Conservation (phyloP, 2,329 filamentous ascomycete genomes). For the Elsinoe batatas region DNA sequence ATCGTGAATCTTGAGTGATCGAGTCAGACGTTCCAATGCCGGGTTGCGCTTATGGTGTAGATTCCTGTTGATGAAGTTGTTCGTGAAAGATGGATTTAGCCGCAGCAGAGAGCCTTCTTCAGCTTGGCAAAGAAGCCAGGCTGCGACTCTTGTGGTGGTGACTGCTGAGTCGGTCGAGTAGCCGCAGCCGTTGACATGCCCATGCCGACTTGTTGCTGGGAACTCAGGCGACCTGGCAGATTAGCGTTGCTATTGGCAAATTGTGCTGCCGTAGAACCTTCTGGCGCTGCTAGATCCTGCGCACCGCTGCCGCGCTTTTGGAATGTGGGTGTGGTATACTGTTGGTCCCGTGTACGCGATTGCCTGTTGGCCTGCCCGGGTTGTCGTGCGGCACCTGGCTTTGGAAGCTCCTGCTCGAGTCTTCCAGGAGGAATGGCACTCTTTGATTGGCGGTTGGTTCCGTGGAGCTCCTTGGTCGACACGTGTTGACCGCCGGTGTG, state of each 20-base stretch:
- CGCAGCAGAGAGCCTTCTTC: constrained; percentile 87
- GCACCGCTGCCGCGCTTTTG: constrained; percentile 67
- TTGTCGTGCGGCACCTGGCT: constrained; percentile 58
- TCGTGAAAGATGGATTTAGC: constrained; percentile 30
- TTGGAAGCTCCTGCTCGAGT: constrained; percentile 40
- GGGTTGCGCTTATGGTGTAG: too few species aligned
- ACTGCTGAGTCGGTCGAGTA: constrained; percentile 18
- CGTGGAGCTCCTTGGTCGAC: constrained; percentile 76
- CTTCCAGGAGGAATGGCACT: constrained; percentile 37
- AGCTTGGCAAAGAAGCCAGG: constrained; percentile 82
- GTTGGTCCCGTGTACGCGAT: constrained; percentile 19
- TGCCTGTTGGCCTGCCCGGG: constrained; percentile 43
- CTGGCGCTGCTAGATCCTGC: constrained; percentile 66
- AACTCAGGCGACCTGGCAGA: constrained; percentile 40
- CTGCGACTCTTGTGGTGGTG: constrained; percentile 54
- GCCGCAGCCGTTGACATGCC: constrained; percentile 13
- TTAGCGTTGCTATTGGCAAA: constrained; percentile 95
- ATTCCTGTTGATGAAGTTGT: neutral
- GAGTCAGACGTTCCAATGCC: neutral
- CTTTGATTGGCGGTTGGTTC: constrained; percentile 54
- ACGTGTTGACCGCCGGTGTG: constrained; percentile 66
- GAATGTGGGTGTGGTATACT: constrained; percentile 21
- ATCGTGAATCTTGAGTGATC: neutral
- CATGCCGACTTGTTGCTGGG: constrained; percentile 14
- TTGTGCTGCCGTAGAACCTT: constrained; percentile 87